Percentiles rank a stretch among this genome's conserved stretches.
These are phyloP conservation scores for Rhodotorula sp. DNA, from an alignment of 1,284 basidiomycete species.

Conservation along the genomic window DNA sequence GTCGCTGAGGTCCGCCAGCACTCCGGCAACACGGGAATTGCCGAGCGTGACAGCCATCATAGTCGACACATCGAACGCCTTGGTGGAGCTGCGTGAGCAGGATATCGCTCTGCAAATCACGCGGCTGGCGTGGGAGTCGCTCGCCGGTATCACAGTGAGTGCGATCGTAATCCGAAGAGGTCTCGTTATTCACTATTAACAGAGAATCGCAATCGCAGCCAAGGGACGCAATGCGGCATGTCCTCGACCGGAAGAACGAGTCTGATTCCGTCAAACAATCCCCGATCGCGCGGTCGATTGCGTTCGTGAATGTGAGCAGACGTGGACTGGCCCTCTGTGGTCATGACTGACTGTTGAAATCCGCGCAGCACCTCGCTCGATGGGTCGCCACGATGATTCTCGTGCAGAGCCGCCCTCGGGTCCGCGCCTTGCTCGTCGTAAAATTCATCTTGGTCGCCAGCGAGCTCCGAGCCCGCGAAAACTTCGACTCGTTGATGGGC, in stretches of 20 bases:
- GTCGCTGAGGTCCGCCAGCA: not conserved
- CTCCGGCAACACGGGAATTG: not conserved
- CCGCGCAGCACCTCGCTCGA: slow-evolving; percentile 24
- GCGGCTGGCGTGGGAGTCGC: slow-evolving; percentile 45
- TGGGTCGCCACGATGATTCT: slow-evolving; percentile 46
- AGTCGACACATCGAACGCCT: slow-evolving; percentile 33
- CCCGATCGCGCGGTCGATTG: slow-evolving; percentile 42
- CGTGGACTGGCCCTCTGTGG: not conserved
- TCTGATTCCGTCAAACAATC: slow-evolving; percentile 37
- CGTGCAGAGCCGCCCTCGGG: slow-evolving; percentile 43
- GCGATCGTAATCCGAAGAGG: no score
- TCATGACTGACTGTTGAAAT: not conserved
- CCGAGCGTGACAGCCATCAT: slow-evolving; percentile 7
- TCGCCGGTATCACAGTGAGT: slow-evolving; percentile 40
- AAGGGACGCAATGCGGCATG: slow-evolving; percentile 47
- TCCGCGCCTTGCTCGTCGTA: slow-evolving; percentile 42
- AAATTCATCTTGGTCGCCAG: slow-evolving; percentile 45
- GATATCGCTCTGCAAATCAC: slow-evolving; percentile 45
- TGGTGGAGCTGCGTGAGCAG: slow-evolving; percentile 39
- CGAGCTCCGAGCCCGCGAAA: slow-evolving; percentile 44
- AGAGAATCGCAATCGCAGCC: slow-evolving; percentile 30
- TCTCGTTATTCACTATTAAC: no score
- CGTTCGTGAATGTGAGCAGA: slow-evolving; percentile 44
- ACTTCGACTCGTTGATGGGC: slow-evolving; percentile 47
- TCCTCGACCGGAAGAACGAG: slow-evolving; percentile 42